Conservation (phyloP, 768 basidiomycete species). For the Pleurotus cornucopiae region DNA sequence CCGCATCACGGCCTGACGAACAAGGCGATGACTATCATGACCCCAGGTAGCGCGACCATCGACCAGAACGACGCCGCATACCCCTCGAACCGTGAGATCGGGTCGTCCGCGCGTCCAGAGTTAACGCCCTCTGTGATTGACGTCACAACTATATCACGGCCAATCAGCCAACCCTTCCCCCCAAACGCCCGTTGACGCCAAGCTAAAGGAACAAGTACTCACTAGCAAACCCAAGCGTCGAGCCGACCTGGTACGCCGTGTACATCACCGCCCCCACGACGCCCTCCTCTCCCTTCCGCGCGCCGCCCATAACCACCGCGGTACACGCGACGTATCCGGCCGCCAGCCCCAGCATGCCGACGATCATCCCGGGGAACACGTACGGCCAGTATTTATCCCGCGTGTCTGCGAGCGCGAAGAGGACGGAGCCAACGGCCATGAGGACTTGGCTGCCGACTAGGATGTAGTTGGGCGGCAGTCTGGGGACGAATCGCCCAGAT, state of each 20-base stretch:
- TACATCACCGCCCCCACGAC: conserved; percentile 13
- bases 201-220: background rate
- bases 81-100: background rate
- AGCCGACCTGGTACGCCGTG: conserved; percentile 9
- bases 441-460: conserved; percentile 34
- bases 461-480: conserved; percentile 13
- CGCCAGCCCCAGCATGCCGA: conserved; percentile 40
- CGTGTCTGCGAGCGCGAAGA: conserved; percentile 36
- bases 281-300: conserved; percentile 10
- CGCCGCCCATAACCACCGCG: conserved; percentile 10
- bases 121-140: conserved; percentile 6
- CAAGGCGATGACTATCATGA: background rate
- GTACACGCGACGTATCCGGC: conserved; percentile 26
- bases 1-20: background rate
- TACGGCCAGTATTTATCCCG: conserved; percentile 36
- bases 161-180: background rate
- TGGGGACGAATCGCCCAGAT: conserved; percentile 4
- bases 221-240: conserved; percentile 10
- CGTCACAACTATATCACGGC: background rate
- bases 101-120: background rate
- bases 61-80: conserved; percentile 1
- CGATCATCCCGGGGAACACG: conserved; percentile 41
- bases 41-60: background rate
- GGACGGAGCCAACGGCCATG: conserved; percentile 28
- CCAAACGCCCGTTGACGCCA: background rate